A percentile compares a stretch with the other conserved stretches of the same genome.
phyloP scores from a whole-genome alignment of 352 stramenopile genomes.

The Pythium brassicae region DNA sequence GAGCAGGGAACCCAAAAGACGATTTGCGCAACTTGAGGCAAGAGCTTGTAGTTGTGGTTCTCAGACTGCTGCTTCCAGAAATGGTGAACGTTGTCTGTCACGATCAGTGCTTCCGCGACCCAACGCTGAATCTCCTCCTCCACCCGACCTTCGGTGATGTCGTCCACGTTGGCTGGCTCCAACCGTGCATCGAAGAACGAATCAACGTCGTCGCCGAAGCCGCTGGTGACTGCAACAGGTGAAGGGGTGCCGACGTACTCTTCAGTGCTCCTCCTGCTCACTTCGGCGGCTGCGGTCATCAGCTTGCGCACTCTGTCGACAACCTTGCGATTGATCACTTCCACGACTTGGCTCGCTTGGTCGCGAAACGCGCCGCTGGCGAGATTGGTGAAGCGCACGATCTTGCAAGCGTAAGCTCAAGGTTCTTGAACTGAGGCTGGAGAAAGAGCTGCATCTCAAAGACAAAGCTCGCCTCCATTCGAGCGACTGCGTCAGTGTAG shows the following conservation, averaged over 20 bases:
- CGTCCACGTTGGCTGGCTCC: neutral
- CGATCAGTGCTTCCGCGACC: neutral
- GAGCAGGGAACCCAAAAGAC: neutral
- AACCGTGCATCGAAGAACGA: neutral
- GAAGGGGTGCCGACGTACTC: too few species aligned
- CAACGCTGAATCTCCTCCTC: neutral
- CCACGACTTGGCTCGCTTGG: neutral
- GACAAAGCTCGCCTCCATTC: neutral
- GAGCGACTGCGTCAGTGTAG: neutral
- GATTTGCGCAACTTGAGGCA: neutral
- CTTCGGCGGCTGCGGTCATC: neutral
- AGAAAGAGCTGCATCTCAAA: neutral
- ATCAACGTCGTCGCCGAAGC: neutral
- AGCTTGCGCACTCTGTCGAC: neutral
- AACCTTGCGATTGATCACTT: neutral
- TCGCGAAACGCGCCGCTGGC: too few species aligned
- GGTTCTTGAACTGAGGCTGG: neutral
- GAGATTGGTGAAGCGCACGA: too few species aligned
- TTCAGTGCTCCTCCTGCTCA: too few species aligned
- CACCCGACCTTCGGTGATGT: neutral
- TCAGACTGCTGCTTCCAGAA: neutral
- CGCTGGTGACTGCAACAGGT: neutral
- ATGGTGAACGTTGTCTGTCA: neutral
- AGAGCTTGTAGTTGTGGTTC: neutral
- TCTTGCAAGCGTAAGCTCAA: neutral